Evolutionary conservation across 768 basidiomycete species (phyloP).

Genomic region (Lentinula guzmanii): DNA sequence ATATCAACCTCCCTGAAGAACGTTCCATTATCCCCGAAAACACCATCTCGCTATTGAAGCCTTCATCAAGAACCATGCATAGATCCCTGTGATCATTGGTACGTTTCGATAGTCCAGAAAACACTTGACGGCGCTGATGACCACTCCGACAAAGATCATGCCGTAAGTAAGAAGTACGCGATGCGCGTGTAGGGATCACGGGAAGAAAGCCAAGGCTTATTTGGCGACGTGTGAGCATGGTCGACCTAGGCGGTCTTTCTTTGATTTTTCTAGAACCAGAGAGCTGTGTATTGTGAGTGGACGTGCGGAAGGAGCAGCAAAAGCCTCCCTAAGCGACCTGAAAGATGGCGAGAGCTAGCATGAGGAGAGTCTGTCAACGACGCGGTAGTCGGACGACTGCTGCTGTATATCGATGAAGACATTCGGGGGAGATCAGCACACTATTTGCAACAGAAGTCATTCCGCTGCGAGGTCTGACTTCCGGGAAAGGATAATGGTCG

Average conservation of each 20-base stretch:
- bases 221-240: conserved; percentile 30
- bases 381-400: conserved; percentile 22
- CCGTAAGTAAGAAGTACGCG: conserved; percentile 60
- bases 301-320: conserved; percentile 53
- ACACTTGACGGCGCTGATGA: conserved; percentile 43
- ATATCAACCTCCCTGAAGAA: conserved; percentile 85
- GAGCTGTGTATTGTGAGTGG: conserved; percentile 51
- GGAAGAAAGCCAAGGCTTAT: conserved; percentile 63
- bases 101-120: conserved; percentile 56
- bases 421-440: conserved; percentile 36
- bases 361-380: conserved; percentile 16
- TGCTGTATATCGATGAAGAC: conserved; percentile 19
- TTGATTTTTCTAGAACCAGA: conserved; percentile 31
- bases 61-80: conserved; percentile 73
- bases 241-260: conserved; percentile 43
- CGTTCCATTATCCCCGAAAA: conserved; percentile 57
- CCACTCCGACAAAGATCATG: conserved; percentile 53
- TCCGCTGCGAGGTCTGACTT: conserved; percentile 27
- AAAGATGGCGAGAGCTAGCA: neutral
- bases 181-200: conserved; percentile 49
- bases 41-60: conserved; percentile 53
- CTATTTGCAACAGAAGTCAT: conserved; percentile 34
- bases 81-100: conserved; percentile 33
- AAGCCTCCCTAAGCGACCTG: conserved; percentile 37
- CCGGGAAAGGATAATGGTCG: conserved; percentile 27